Base-by-base conservation (phyloP, 1,139 yeast species). In the Yamadazyma membranifaciens region DNA sequence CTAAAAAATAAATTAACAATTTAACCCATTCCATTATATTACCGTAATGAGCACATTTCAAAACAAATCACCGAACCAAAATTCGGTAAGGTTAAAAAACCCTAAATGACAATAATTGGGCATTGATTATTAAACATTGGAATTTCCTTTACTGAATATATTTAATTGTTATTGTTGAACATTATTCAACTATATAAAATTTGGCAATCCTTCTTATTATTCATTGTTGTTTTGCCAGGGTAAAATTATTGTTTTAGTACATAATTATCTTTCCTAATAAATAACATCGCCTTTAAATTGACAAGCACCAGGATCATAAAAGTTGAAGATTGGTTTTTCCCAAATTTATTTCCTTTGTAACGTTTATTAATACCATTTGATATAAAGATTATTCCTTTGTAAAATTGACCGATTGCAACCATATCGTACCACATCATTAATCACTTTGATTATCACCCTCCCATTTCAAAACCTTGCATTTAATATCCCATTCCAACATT, bases 191-290 rank as follows among this genome's bases (percentile, higher is more conserved):
- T 7, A 20, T 20, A 20, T 20, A 6, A 20, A 6, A 20, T 6
- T 20, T 20, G 24, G 24, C 7, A 20, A 20, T 20, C 24, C 24
- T 27, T 27, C 10, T n/a, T 27, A 27, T 27, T 27, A 12, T 11
- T 27, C 14, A 6, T 27, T 27, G 14, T 27, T 27, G 29, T 27
- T 27, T 27, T 11, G 5, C 29, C 4, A 20, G 24, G 24, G 24
- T 20, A 20, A 20, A 20, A 20, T 20, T 20, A 20, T 27, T 27
- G 29, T 27, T 27, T 11, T 27, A 27, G 6, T 27, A n/a, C 13
- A n/a, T 27, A 27, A 27, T 27, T 35, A 35, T 33, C 22, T 35
- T 29, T 35, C 37, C 37, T 35, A 35, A 34, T 34, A 32, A 7
- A 6, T 11, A n/a, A 11, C 34, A 9, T 16, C 36, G 36, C 36